phyloP scores from a whole-genome alignment of 225 moss, liverwort and hornwort species.

The Rhytidiadelphus loreus region DNA sequence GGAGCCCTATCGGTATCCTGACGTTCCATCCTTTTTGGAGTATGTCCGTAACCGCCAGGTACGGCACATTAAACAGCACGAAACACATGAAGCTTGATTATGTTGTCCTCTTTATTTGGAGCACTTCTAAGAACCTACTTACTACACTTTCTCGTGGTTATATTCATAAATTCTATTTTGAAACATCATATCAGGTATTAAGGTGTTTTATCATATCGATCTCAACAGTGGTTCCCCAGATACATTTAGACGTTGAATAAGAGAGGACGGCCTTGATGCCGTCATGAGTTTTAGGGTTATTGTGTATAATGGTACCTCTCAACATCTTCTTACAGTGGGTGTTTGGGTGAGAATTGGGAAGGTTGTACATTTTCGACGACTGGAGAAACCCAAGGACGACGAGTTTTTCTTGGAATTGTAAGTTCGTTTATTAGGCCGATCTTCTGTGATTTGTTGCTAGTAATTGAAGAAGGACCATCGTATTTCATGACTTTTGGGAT shows the following conservation, averaged over 20 bases:
- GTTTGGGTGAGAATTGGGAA: constrained; percentile 16
- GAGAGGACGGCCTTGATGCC: background rate
- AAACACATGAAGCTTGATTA: background rate
- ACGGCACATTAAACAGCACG: background rate
- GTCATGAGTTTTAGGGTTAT: background rate
- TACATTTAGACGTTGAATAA: background rate
- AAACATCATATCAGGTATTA: background rate
- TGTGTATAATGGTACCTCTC: background rate
- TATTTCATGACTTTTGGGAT: background rate
- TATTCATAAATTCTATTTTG: background rate
- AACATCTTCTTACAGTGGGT: background rate
- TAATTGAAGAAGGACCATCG: background rate
- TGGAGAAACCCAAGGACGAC: constrained; percentile 60
- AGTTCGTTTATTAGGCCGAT: background rate
- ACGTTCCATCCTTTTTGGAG: constrained; percentile 57
- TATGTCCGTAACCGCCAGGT: constrained; percentile 81
- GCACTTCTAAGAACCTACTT: background rate
- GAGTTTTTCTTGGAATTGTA: constrained; percentile 64
- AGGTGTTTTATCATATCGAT: background rate
- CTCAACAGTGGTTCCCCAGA: background rate
- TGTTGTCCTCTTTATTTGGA: background rate
- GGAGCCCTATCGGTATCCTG: constrained; percentile 30
- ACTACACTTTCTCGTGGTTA: background rate
- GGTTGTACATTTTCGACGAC: constrained; percentile 55
- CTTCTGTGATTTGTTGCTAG: background rate